phyloP scores from a whole-genome alignment of 129 eudicot species.

The Oenanthe sinensis region DNA sequence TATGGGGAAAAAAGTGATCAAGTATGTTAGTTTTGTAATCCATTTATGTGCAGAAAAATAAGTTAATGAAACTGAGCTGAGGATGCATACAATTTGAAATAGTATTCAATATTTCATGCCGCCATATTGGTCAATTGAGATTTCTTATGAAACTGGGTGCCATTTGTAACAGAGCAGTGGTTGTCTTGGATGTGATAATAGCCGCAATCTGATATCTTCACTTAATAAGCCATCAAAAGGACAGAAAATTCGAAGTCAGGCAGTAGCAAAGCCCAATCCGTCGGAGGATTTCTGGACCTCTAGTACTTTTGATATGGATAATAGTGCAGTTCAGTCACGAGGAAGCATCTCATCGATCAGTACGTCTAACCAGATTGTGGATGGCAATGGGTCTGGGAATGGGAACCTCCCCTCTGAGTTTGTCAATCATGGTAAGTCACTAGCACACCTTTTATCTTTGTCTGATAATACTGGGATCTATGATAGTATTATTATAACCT shows the following conservation, averaged over 20 bases:
- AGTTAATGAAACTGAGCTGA: no score
- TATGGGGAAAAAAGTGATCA: no score
- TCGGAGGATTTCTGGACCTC: conserved; percentile 45
- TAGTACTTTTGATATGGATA: conserved; percentile 46
- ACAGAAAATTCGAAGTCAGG: conserved; percentile 17
- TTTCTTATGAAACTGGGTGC: conserved; percentile 30
- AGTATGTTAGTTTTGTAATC: background rate
- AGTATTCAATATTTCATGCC: background rate
- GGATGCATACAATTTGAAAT: background rate
- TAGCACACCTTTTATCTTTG: background rate
- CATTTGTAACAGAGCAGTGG: conserved; percentile 89
- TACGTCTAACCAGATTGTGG: conserved; percentile 31
- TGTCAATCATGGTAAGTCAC: conserved; percentile 66
- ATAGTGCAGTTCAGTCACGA: conserved; percentile 39
- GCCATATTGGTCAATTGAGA: conserved; percentile 8
- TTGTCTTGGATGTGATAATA: conserved; percentile 65
- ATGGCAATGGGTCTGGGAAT: conserved; percentile 34
- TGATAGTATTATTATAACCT: background rate
- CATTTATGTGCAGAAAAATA: background rate
- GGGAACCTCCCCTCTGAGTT: conserved; percentile 42
- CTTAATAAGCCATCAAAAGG: conserved; percentile 24
- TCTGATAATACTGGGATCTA: background rate
- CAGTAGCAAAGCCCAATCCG: conserved; percentile 14
- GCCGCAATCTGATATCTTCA: conserved; percentile 34
- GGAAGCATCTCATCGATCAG: conserved; percentile 44